Conservation (phyloP, 768 basidiomycete species). For the Phylloporus sp. region DNA sequence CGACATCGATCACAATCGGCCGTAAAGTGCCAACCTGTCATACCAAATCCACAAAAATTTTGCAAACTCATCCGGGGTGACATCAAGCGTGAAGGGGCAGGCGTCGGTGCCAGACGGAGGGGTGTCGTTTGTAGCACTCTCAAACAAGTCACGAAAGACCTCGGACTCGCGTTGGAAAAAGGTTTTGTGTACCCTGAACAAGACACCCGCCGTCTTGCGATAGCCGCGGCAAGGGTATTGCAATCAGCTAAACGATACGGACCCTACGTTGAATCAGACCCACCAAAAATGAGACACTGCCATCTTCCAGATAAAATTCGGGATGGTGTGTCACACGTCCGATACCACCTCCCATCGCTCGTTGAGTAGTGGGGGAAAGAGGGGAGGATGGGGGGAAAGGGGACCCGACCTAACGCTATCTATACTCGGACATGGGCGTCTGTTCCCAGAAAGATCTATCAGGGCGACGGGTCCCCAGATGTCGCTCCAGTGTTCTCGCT, state of each 20-base stretch:
- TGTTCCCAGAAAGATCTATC: slow-evolving; percentile 18
- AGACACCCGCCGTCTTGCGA: slow-evolving; percentile 44
- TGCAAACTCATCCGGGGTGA: slow-evolving; percentile 42
- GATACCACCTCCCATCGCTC: slow-evolving; percentile 15
- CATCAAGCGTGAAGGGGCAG: slow-evolving; percentile 42
- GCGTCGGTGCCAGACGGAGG: slow-evolving; percentile 35
- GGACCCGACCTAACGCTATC: slow-evolving; percentile 12
- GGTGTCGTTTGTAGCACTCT: slow-evolving; percentile 24
- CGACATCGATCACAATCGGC: neutral
- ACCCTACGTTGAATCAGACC: neutral
- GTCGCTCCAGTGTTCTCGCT: slow-evolving; percentile 6
- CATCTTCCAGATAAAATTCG: slow-evolving; percentile 12
- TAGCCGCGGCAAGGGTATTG: neutral
- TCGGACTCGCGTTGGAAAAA: slow-evolving; percentile 59
- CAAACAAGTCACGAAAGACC: slow-evolving; percentile 38
- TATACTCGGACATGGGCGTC: slow-evolving; percentile 13
- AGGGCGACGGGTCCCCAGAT: slow-evolving; percentile 5
- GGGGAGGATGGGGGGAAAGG: neutral
- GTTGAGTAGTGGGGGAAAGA: neutral
- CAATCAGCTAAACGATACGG: slow-evolving; percentile 4
- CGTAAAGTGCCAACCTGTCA: slow-evolving; percentile 38
- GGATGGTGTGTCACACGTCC: slow-evolving; percentile 3
- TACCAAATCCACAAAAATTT: slow-evolving; percentile 59
- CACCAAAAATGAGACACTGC: slow-evolving; percentile 15
- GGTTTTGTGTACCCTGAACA: slow-evolving; percentile 53